phyloP scores from a whole-genome alignment of 495 filamentous ascomycete species.

The Polyplosphaeria fusca region DNA sequence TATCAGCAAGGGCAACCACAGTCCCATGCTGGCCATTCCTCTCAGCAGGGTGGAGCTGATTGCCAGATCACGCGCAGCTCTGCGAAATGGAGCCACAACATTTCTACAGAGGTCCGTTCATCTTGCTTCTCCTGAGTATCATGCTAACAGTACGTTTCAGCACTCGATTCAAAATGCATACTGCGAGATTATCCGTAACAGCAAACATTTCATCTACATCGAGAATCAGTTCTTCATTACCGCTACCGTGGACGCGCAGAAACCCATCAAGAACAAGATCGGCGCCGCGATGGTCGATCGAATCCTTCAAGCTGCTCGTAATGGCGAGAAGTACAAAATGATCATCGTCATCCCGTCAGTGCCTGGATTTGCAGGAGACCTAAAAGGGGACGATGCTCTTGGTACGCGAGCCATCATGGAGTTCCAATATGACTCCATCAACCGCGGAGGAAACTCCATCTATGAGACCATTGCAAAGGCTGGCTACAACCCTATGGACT shows the following conservation, averaged over 20 bases:
- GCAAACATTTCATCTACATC: conserved; percentile 85
- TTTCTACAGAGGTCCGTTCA: conserved; percentile 48
- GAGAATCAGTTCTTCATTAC: conserved; percentile 99
- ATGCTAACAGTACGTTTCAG: conserved; percentile 39
- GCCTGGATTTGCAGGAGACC: conserved; percentile 86
- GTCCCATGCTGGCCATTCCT: conserved; percentile 17
- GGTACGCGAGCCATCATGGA: conserved; percentile 95
- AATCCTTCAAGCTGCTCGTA: conserved; percentile 71
- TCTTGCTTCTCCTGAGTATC: background rate
- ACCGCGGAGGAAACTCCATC: conserved; percentile 81
- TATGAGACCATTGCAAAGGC: conserved; percentile 71
- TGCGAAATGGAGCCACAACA: conserved; percentile 70
- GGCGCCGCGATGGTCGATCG: conserved; percentile 85
- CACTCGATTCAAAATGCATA: conserved; percentile 92
- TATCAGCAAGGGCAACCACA: conserved; percentile 21
- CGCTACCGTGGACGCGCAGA: conserved; percentile 70
- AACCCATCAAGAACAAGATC: conserved; percentile 81
- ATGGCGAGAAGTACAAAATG: conserved; percentile 74
- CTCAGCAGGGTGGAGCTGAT: conserved; percentile 49
- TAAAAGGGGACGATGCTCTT: conserved; percentile 72
- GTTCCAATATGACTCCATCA: conserved; percentile 87
- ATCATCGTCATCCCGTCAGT: conserved; percentile 84
- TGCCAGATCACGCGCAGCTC: conserved; percentile 69
- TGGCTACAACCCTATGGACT: conserved; percentile 70
- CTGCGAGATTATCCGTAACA: conserved; percentile 73